Conservation (phyloP, 2,329 filamentous ascomycete genomes). For the Mollisiaceae sp. region DNA sequence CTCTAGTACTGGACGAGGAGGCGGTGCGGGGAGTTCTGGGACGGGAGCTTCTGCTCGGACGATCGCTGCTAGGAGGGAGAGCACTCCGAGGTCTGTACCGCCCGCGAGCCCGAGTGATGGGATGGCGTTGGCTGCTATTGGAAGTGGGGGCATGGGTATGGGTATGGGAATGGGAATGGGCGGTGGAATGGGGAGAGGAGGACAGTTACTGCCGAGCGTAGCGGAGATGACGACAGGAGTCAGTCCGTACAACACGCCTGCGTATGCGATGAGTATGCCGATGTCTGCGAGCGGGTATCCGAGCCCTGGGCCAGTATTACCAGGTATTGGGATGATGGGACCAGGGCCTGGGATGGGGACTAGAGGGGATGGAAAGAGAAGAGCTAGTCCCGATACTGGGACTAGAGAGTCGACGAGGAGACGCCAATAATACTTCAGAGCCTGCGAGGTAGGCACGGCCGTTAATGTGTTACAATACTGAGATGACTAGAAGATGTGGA, state of each 20-base stretch:
- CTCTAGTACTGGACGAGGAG: conserved; percentile 21
- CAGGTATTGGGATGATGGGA: conserved; percentile 36
- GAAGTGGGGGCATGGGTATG: conserved; percentile 34
- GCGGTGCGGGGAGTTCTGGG: conserved; percentile 4
- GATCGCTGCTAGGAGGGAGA: conserved; percentile 42
- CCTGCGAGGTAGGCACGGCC: not conserved
- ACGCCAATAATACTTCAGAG: conserved; percentile 41
- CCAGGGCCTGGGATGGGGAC: conserved; percentile 9
- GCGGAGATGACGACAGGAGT: conserved; percentile 68
- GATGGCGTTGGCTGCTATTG: conserved; percentile 41
- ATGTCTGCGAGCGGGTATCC: conserved; percentile 33
- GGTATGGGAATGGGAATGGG: conserved; percentile 37
- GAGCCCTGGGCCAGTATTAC: conserved; percentile 51
- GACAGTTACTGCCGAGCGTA: conserved; percentile 59
- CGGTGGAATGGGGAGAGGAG: conserved; percentile 35
- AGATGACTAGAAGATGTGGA: conserved; percentile 10
- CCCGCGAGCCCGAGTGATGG: conserved; percentile 47
- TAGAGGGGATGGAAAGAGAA: conserved; percentile 52
- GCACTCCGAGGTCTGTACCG: conserved; percentile 42
- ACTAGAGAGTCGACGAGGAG: conserved; percentile 54
- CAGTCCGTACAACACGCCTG: conserved; percentile 64
- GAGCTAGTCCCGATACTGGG: conserved; percentile 55
- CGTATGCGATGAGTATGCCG: conserved; percentile 51
- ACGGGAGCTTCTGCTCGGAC: conserved; percentile 30
- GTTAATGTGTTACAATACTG: conserved; percentile 21